Evolutionary conservation across 306 rosid species (phyloP).

Genomic region (Ormosia emarginata): DNA sequence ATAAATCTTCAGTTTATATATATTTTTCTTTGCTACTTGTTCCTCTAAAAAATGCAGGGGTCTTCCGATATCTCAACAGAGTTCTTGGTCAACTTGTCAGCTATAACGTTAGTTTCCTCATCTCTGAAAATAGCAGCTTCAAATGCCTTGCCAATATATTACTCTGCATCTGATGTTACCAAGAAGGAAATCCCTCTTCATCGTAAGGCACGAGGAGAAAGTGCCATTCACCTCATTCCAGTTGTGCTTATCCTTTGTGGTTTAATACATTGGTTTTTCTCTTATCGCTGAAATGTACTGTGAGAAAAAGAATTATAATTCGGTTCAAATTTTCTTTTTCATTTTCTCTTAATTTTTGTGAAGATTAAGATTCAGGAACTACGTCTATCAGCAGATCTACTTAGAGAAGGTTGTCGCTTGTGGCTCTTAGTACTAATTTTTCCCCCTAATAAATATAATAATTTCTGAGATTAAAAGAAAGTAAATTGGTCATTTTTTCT

Average conservation of each 20-base stretch:
- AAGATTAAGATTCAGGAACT: too few relatives aligned
- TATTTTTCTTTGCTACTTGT: background rate
- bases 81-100: background rate
- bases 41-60: constrained; percentile 1
- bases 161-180: constrained; percentile 18
- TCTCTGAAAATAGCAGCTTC: constrained; percentile 25
- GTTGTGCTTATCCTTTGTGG: constrained; percentile 47
- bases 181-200: constrained; percentile 35
- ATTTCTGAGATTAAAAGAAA: too few relatives aligned
- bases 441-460: too few relatives aligned
- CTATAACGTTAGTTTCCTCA: background rate
- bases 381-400: too few relatives aligned
- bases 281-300: constrained; percentile 8
- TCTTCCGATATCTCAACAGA: background rate
- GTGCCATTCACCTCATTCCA: constrained; percentile 51
- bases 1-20: background rate
- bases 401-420: too few relatives aligned
- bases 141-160: constrained; percentile 33
- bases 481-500: too few relatives aligned
- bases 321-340: too few relatives aligned
- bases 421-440: too few relatives aligned
- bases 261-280: constrained; percentile 55
- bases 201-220: constrained; percentile 28
- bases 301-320: too few relatives aligned
- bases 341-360: too few relatives aligned